phyloP scores from a whole-genome alignment of 257 asterid species.

The Solanum pinnatisectum region DNA sequence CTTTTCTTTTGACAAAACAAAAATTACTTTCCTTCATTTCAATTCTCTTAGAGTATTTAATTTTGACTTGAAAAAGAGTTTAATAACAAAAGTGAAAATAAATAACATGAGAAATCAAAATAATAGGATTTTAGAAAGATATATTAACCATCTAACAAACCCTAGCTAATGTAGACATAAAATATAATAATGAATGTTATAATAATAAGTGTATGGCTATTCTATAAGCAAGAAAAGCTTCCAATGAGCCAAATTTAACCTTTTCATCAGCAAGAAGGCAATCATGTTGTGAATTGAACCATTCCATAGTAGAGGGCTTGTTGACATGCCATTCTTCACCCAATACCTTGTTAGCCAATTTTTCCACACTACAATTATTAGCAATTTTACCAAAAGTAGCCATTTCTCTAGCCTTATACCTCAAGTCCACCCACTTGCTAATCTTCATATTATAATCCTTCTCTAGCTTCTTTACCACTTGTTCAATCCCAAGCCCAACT shows the following conservation, averaged over 20 bases:
- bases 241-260: not conserved
- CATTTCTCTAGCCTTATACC: not conserved
- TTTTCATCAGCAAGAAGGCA: not conserved
- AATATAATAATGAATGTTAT: too few relatives aligned
- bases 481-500: not conserved
- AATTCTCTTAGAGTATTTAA: too few relatives aligned
- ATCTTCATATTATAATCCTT: not conserved
- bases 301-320: not conserved
- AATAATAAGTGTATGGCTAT: too few relatives aligned
- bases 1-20: too few relatives aligned
- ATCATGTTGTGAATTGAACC: not conserved
- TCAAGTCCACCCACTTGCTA: not conserved
- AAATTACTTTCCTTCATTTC: too few relatives aligned
- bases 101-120: too few relatives aligned
- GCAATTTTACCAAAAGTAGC: not conserved
- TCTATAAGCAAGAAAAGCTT: not conserved
- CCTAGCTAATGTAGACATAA: too few relatives aligned
- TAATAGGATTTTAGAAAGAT: too few relatives aligned
- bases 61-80: too few relatives aligned
- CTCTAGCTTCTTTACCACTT: not conserved
- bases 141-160: too few relatives aligned
- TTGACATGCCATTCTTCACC: not conserved
- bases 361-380: not conserved
- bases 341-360: not conserved
- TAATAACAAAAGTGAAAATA: too few relatives aligned